Evolutionary conservation across 1,284 basidiomycete genomes (phyloP), one percentile per base, ranked within the genome.

Genomic region (Heterobasidion annosum): DNA sequence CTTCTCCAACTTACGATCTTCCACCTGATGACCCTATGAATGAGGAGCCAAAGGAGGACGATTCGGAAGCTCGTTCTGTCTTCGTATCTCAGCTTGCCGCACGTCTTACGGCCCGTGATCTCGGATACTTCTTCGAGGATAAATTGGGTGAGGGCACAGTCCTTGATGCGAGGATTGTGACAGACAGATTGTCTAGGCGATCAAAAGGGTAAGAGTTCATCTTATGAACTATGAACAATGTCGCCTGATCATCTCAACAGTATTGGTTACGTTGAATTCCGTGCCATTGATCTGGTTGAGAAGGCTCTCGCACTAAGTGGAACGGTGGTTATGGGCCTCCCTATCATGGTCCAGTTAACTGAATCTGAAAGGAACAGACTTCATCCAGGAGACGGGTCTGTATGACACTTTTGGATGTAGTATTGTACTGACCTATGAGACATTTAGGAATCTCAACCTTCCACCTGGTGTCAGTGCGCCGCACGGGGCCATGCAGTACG

Each of bases 101-200:
- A 56, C 85, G 93, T 65, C 85, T 98, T 68, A 96, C 93, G 56
- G 93, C 94, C 65, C 82, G 91, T 66, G 96, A 99, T 75, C 77
- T 99, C 68, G 94, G 94, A 59, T 91, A 96, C 72, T 99, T 99
- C 77, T 98, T 99, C 68, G 96, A 98, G 77, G 92, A 97, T 68
- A 94, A 93, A 69, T 79, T 98, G 35, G 94, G 94, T 32, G 89
- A 91, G 70, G 86, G 87, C 46, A 83, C 90, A 33, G 96, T 99
- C 3, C 85, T 93, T 74, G 96, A 98, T 64, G 93, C 95, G 16
- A 79, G 93, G 58, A 93, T 99, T 64, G 94, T 98, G 45, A 96
- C 91, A 10, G 96, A 99, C 68, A 81, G 93, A 59, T 75, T 95
- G 52, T 95, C 93, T 13, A 83, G 93, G 62, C 84, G 95, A 53